Conservation (phyloP, 2,329 filamentous ascomycete genomes). For the Gaeumannomyces tritici region DNA sequence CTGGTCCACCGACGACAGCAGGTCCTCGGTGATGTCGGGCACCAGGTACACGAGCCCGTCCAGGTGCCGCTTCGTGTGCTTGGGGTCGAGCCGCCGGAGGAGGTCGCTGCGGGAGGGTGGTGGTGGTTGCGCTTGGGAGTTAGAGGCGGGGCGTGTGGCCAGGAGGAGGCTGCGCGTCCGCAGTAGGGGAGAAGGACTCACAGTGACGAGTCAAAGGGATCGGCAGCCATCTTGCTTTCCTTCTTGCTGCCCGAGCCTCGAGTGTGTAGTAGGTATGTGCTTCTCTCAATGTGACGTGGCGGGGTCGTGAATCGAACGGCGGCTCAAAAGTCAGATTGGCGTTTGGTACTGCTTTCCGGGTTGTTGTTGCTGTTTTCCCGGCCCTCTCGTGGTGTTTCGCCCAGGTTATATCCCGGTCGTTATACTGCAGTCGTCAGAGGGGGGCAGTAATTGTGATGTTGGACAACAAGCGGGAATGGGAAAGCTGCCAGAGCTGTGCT, state of each 20-base stretch:
- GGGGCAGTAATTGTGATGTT: neutral
- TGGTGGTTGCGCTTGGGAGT: constrained; percentile 6
- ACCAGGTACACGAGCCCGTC: constrained; percentile 80
- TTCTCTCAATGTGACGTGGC: too few species aligned
- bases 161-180: neutral
- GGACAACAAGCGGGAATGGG: neutral
- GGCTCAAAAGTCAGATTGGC: neutral
- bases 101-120: too few species aligned
- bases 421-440: neutral
- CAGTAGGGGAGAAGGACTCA: constrained; percentile 29
- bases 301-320: neutral
- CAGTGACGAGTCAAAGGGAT: constrained; percentile 70
- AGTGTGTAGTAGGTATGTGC: neutral
- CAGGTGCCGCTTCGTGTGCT: constrained; percentile 81
- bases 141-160: neutral
- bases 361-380: too few species aligned
- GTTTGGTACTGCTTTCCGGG: neutral
- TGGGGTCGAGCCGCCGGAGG: constrained; percentile 92
- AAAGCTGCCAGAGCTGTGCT: too few species aligned
- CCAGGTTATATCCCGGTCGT: too few species aligned
- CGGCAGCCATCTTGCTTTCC: constrained; percentile 27
- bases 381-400: neutral
- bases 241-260: neutral
- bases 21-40: constrained; percentile 90
- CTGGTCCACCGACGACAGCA: constrained; percentile 95